Conservation (phyloP, 202 grass and related monocot genomes). For the Brachypodium distachyon region DNA sequence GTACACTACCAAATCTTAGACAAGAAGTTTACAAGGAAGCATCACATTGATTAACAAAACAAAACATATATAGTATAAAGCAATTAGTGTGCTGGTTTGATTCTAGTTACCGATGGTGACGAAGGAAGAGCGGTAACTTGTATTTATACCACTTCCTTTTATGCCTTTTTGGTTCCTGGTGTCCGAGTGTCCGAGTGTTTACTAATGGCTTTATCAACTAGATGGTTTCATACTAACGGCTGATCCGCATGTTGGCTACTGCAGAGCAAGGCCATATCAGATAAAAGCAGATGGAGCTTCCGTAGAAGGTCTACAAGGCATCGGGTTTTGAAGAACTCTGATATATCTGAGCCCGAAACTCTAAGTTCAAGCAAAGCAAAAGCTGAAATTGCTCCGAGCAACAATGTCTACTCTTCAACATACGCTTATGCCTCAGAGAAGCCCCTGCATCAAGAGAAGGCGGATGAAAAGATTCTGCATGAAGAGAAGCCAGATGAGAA, state of each 20-base stretch:
- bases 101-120: constrained; percentile 6
- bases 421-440: constrained; percentile 72
- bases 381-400: constrained; percentile 45
- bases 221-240: not conserved
- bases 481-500: constrained; percentile 26
- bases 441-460: constrained; percentile 34
- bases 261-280: constrained; percentile 75
- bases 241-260: constrained; percentile 11
- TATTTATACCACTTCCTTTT: not conserved
- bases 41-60: not conserved
- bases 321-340: constrained; percentile 72
- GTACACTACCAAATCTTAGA: constrained; percentile 5
- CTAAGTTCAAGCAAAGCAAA: constrained; percentile 76
- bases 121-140: not conserved
- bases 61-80: not conserved
- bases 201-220: not conserved
- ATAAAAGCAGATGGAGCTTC: constrained; percentile 96
- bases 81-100: not conserved
- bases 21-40: not conserved
- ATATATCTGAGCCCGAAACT: constrained; percentile 66
- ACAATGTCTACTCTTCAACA: constrained; percentile 49
- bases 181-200: not conserved
- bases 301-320: constrained; percentile 93
- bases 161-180: not conserved
- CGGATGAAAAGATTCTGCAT: constrained; percentile 35